Base-by-base conservation (phyloP, 768 basidiomycete genomes). In the Mycena galopus region DNA sequence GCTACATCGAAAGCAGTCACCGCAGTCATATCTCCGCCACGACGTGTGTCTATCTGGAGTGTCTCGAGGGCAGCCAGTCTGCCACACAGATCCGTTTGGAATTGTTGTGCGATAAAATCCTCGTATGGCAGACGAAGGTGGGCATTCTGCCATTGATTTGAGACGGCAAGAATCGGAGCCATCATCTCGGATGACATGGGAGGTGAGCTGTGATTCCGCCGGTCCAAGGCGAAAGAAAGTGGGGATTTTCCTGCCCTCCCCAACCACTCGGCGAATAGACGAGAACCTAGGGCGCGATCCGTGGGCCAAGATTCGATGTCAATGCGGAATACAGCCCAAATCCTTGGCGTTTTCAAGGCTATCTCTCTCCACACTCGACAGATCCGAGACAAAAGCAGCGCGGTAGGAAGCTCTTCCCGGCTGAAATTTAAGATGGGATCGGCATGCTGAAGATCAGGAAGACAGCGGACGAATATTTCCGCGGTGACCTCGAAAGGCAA, bases 101-200 rank as follows among this genome's bases (percentile, higher is more conserved):
- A n/a, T n/a, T n/a, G n/a, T n/a, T n/a, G n/a, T n/a, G n/a, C n/a
- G n/a, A n/a, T 0, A 7, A 69, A 17, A 27, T 56, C 50, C 6
- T 2, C 1, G 39, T 7, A 30, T 1, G 27, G n/a, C 17, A 62
- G 30, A 9, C 29, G 29, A 0, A 69, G 51, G 12, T 44, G 12
- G 14, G 55, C 37, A 27, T 62, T 4, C 21, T 29, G 37, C 67
- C 67, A 69, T 27, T 56, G 67, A 17, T 10, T 12, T n/a, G 60
- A 61, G 27, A 35, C 17, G 42, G 25, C 8, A 9, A 44, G 9
- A 23, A 61, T 29, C 4, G 39, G 42, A 17, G 2, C 9, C 16
- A 44, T 7, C 32, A 47, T 47, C 2, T 11, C 6, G 16, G 53
- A 14, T 16, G 14, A n/a, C n/a, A n/a, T n/a, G n/a, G n/a, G n/a